Base-by-base conservation (phyloP, 352 stramenopile genomes). In the Pythium brachiatum region DNA sequence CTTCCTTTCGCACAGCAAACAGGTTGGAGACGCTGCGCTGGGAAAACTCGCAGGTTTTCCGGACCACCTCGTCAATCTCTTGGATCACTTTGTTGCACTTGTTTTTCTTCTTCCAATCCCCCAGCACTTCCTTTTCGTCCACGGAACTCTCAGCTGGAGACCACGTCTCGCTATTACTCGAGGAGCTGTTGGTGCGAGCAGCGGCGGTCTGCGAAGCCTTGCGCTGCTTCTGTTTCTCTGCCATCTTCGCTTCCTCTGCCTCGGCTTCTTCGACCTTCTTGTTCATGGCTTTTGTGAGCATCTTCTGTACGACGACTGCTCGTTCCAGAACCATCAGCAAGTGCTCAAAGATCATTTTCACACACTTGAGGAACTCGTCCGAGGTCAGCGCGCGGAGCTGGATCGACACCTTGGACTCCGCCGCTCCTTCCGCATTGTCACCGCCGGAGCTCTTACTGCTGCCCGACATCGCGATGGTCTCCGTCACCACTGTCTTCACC, bases 341-440 rank as follows among this genome's bases (percentile, higher is more conserved):
- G 55, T 95, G 86, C 66, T 95, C 86, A 66, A 95, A 95, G 44
- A 94, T 93, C 86, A 95, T 95, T 58, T 94, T 81, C 20, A 95
- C 79, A 55, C 86, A 95, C 56, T 91, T 80, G 8, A 94, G 71
- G 59, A 95, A 95, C 57, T 95, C 86, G 54, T 95, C 85, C 5
- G 86, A 92, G 3, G 68, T 86, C 31, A 95, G 70, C 6, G 83
- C 84, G 54, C 82, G 78, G 34, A 95, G 68, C 56, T 94, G 86
- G 43, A 88, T 77, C 16, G 83, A 93, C 13, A 95, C 81, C 64
- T 95, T 94, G n/a, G 83, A 90, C 53, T 92, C 83, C 50, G 43
- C 56, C n/a, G 58, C 64, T 15, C 48, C 66, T 9, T 65, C 60
- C 3, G 53, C 53, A 21, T 53, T 39, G 6, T 69, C 64, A 2